phyloP scores from a whole-genome alignment of 768 basidiomycete genomes.

The Termitomyces sp. region DNA sequence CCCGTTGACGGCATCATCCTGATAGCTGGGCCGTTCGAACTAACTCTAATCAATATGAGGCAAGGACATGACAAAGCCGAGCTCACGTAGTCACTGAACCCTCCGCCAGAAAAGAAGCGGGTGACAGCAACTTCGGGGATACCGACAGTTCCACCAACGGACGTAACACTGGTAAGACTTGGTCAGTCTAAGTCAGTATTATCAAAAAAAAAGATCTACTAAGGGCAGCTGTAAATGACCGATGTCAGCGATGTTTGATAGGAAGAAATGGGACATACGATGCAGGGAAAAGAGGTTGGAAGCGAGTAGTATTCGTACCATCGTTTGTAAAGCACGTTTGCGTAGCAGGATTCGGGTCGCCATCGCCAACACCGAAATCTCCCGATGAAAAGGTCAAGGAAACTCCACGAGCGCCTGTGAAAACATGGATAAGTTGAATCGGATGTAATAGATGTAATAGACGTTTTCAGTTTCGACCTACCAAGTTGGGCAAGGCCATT shows the following conservation, averaged over 20 bases:
- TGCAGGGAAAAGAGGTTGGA: slow-evolving; percentile 59
- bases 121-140: slow-evolving; percentile 50
- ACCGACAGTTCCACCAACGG: slow-evolving; percentile 56
- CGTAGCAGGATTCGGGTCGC: slow-evolving; percentile 41
- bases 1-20: slow-evolving; percentile 29
- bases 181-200: not conserved
- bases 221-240: slow-evolving; percentile 34
- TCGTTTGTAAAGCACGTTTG: slow-evolving; percentile 55
- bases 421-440: not conserved
- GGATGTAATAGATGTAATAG: no score
- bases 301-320: slow-evolving; percentile 45
- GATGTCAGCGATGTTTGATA: not conserved
- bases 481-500: slow-evolving; percentile 57
- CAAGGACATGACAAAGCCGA: not conserved
- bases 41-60: slow-evolving; percentile 1
- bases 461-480: slow-evolving; percentile 13
- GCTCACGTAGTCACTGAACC: slow-evolving; percentile 63
- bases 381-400: slow-evolving; percentile 63
- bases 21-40: slow-evolving; percentile 30
- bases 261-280: slow-evolving; percentile 16
- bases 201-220: slow-evolving; percentile 26
- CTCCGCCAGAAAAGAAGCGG: slow-evolving; percentile 61
- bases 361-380: slow-evolving; percentile 68
- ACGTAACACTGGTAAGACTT: slow-evolving; percentile 51
- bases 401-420: slow-evolving; percentile 57